Base-by-base conservation (phyloP, 208 protist genomes). In the Phytomonas sp. region DNA sequence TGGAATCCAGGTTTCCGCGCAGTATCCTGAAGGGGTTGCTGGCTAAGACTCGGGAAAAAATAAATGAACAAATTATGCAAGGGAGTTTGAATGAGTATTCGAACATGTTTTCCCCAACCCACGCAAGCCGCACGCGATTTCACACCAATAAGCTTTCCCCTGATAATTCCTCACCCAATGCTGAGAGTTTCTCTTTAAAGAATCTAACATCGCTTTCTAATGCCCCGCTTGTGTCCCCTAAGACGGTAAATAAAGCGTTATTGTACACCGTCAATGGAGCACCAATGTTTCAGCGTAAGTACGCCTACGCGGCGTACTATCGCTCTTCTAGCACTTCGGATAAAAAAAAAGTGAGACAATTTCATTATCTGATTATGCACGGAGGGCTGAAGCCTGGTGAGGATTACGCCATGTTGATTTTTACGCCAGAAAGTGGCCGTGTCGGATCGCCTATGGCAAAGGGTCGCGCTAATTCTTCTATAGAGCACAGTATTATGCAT, bases 341-440 rank as follows among this genome's bases (percentile, higher is more conserved):
- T 10, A 74, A 63, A 30, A 63, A 30, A 34, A 30, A 52, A 60
- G 30, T 67, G 31, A 63, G 60, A 36, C 77, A 75, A 23, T 70
- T 89, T 74, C 79, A 86, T 60, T 89, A 89, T 73, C 59, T 95
- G 4, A 78, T 93, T 12, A 84, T 93, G 76, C 90, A 95, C 75
- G 90, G 90, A 59, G 90, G 90, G 1, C 64, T 91, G 29, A 36
- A 60, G 63, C 68, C 78, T 0, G 86, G 82, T 31, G 74, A 72
- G 67, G 79, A 93, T 66, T 93, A 95, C 69, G 64, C 82, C 0
- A 89, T 93, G 87, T 75, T 92, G 52, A 79, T 91, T 66, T 91
- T 95, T 67, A 80, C 79, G 12, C 87, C 84, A 4, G 68, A 78
- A 4, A 63, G 80, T 2, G 75, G 71, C 5, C 73, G 80, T 34